These are phyloP conservation scores for Lagerstroemia speciosa DNA, from an alignment of 345 rosid species.

Conservation along the genomic window DNA sequence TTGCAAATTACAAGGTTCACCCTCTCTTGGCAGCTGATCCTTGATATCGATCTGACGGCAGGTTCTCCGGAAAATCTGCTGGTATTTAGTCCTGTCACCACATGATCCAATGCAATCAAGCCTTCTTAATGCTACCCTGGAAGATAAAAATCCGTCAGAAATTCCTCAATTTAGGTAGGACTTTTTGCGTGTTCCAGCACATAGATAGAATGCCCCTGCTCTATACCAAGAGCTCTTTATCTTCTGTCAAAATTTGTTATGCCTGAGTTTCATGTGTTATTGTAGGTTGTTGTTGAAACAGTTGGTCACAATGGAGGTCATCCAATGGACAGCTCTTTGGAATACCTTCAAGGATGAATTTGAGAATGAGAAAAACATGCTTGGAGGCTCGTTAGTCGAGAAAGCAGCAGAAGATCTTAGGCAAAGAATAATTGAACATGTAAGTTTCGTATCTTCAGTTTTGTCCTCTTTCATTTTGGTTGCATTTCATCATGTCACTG, in stretches of 20 bases:
- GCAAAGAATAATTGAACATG: constrained; percentile 92
- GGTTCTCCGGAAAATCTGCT: constrained; percentile 78
- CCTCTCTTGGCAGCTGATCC: background rate
- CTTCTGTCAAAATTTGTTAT: background rate
- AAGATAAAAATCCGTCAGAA: constrained; percentile 73
- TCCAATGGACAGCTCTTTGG: constrained; percentile 97
- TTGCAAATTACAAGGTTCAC: background rate
- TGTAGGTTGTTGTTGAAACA: constrained; percentile 72
- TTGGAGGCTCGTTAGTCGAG: constrained; percentile 80
- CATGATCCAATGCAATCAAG: constrained; percentile 81
- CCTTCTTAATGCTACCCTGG: constrained; percentile 65
- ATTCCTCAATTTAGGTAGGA: constrained; percentile 71
- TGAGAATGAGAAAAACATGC: constrained; percentile 69
- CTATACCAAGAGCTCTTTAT: background rate
- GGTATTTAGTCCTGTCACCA: constrained; percentile 69
- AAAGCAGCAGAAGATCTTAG: constrained; percentile 94
- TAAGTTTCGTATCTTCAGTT: constrained; percentile 17
- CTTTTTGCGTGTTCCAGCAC: background rate
- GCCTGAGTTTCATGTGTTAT: constrained; percentile 1
- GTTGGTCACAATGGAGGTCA: constrained; percentile 94
- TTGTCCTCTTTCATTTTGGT: background rate
- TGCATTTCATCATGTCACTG: background rate
- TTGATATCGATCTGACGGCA: constrained; percentile 7
- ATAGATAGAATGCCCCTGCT: background rate
- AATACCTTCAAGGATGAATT: constrained; percentile 71